A percentile compares a stretch with the other conserved stretches of the same genome.
Evolutionary conservation across 176 grass and related monocot species (phyloP).

Genomic region (Eleusine coracana): DNA sequence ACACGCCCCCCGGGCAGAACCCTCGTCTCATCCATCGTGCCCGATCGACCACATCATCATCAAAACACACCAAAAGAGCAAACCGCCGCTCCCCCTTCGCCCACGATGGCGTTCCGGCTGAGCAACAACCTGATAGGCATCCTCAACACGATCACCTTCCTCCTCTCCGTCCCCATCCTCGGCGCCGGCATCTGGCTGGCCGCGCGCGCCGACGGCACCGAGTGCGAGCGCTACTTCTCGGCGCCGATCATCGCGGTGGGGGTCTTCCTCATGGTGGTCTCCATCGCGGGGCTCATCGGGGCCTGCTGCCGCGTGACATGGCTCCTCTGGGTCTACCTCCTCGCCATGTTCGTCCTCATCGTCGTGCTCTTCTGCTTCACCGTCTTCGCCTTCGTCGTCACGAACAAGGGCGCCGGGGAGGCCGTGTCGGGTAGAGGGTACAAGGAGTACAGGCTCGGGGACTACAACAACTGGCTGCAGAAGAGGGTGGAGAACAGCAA

Average conservation of each 20-base stretch:
- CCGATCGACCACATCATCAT: no score
- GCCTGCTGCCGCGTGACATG: constrained; percentile 77
- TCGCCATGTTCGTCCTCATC: constrained; percentile 91
- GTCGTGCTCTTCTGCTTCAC: constrained; percentile 66
- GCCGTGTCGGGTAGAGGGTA: constrained; percentile 52
- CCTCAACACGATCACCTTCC: constrained; percentile 78
- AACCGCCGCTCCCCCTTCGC: no score
- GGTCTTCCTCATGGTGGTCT: constrained; percentile 70
- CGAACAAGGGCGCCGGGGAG: constrained; percentile 78
- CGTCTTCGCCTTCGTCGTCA: constrained; percentile 86
- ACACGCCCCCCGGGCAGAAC: neutral
- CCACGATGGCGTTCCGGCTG: constrained; percentile 63
- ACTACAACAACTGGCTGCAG: constrained; percentile 94
- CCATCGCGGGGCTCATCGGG: constrained; percentile 74
- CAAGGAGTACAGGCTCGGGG: constrained; percentile 91
- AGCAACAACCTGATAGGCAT: constrained; percentile 90
- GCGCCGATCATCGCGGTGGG: constrained; percentile 63
- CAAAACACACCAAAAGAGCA: neutral
- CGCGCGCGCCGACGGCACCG: constrained; percentile 53
- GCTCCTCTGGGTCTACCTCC: constrained; percentile 93
- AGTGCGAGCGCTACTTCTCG: constrained; percentile 81
- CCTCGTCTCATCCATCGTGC: no score
- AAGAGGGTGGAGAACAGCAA: constrained; percentile 55
- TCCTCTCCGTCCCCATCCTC: constrained; percentile 81
- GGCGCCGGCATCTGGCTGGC: constrained; percentile 82